Percentiles rank a stretch among this genome's conserved stretches.
These are phyloP conservation scores for Didymella glomerata DNA, from an alignment of 2,329 filamentous ascomycete genomes.

Conservation along the genomic window DNA sequence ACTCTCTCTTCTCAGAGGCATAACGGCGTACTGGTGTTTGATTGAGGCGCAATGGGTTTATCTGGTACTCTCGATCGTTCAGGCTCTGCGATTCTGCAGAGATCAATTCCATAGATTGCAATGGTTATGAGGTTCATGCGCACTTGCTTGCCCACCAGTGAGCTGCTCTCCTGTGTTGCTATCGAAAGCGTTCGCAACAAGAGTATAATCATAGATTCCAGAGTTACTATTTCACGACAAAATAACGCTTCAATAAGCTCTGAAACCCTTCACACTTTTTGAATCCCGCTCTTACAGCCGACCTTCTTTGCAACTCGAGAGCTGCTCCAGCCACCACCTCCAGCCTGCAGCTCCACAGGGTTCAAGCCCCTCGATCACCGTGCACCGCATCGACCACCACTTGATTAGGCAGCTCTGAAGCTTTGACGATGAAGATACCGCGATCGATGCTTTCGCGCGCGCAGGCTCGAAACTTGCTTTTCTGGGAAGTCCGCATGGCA, in stretches of 20 bases:
- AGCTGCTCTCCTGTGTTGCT: not conserved
- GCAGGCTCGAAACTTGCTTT: constrained; percentile 29
- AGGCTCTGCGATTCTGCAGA: constrained; percentile 4
- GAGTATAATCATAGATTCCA: not conserved
- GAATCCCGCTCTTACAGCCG: not conserved
- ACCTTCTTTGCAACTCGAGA: not conserved
- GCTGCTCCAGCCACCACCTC: not conserved
- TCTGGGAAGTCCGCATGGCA: constrained; percentile 33
- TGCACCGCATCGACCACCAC: constrained; percentile 36
- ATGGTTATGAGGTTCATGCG: constrained; percentile 5
- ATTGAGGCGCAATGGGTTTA: constrained; percentile 38
- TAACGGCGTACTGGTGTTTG: constrained; percentile 39
- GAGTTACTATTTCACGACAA: not conserved
- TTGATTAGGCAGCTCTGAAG: constrained; percentile 48
- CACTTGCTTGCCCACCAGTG: not conserved
- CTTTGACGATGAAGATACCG: constrained; percentile 43
- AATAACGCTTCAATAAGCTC: not conserved
- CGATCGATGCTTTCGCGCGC: constrained; percentile 39
- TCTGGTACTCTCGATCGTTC: constrained; percentile 18
- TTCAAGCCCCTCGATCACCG: constrained; percentile 25
- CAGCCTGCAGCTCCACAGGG: constrained; percentile 14
- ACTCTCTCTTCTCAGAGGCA: constrained; percentile 20
- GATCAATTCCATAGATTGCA: constrained; percentile 12
- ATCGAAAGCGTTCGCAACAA: not conserved
- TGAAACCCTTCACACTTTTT: not conserved